Evolutionary conservation across 2,329 filamentous ascomycete genomes (phyloP), one percentile per base, ranked within the genome.

Genomic region (Penicillium sclerotiorum): DNA sequence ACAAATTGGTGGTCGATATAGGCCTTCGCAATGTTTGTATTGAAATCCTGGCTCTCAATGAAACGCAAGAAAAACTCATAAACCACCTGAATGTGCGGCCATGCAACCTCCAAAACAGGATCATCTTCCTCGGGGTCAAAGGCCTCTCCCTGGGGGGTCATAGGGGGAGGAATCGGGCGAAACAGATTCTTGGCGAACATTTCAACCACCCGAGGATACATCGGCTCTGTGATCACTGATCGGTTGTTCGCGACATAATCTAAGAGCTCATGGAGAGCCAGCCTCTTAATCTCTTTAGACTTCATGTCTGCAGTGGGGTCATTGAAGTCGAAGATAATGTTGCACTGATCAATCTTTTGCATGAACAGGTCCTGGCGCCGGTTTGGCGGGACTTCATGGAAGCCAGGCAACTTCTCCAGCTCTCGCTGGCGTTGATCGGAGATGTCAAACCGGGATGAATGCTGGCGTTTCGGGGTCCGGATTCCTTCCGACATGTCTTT

Each of bases 121-220:
- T 99, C 94, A 62, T 99, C 94, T 77, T 99, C 94, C 73, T 99
- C 94, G 1, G 94, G 94, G 68, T 99, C 94, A 66, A 97, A 99
- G 1, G 94, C 94, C 72, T 99, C 94, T 53, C 94, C 94, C 74
- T 97, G 94, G 2, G 94, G 94, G 64, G 96, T 97, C 77, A 97
- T 90, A 7, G 94, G 94, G 4, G 94, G 94, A 33, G 94, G 94
- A 54, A 99, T 96, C 2, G 94, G 94, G 55, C 94, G 86, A 78
- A 99, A 99, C 38, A 99, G 77, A 69, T 99, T 99, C 82, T 97
- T 99, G 69, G 89, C 88, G 71, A 99, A 99, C 94, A 99, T 99
- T 61, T 97, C 93, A 27, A 99, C 94, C 21, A 99, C 94, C 53
- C 90, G 87, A 28, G 94, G 94, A 66, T 99, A 99, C 94, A 99